Evolutionary conservation across 192 early-diverging fungal genomes (phyloP).

Genomic region (Coemansia asiatica): DNA sequence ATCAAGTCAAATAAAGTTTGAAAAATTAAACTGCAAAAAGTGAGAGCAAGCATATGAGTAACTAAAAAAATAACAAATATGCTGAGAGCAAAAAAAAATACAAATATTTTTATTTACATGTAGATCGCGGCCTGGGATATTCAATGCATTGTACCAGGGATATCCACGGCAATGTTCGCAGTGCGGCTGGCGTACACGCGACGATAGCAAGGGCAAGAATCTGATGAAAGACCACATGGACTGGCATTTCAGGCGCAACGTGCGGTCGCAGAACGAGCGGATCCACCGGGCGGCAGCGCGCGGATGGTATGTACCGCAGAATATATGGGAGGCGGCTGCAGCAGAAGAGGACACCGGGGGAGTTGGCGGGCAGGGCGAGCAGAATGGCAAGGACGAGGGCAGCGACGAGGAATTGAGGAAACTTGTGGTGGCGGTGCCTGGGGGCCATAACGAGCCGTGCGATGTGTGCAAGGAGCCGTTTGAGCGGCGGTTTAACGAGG

Average conservation of each 20-base stretch:
- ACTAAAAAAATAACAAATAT: neutral
- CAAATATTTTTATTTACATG: conserved; percentile 11
- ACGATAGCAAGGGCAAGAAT: conserved; percentile 63
- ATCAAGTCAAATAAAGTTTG: no score
- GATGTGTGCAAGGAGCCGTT: conserved; percentile 78
- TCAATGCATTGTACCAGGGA: conserved; percentile 70
- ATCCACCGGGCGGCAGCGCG: conserved; percentile 80
- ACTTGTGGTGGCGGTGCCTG: conserved; percentile 52
- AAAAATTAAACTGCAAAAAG: no score
- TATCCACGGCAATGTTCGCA: conserved; percentile 85
- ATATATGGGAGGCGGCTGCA: conserved; percentile 37
- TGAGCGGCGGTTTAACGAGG: conserved; percentile 70
- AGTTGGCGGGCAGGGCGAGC: conserved; percentile 30
- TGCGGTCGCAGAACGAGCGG: conserved; percentile 73
- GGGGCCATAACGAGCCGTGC: conserved; percentile 59
- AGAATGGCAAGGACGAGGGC: conserved; percentile 27
- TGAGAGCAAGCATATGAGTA: no score
- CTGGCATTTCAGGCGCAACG: conserved; percentile 96
- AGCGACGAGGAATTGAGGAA: conserved; percentile 24
- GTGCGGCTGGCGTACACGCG: conserved; percentile 82
- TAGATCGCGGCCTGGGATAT: conserved; percentile 61
- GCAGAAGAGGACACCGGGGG: no score
- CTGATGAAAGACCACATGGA: conserved; percentile 87
- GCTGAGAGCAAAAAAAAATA: neutral
- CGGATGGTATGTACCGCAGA: conserved; percentile 82